A percentile compares a stretch with the other conserved stretches of the same genome.
phyloP scores from a whole-genome alignment of 1,284 basidiomycete genomes.

The Sphagnurus paluster region DNA sequence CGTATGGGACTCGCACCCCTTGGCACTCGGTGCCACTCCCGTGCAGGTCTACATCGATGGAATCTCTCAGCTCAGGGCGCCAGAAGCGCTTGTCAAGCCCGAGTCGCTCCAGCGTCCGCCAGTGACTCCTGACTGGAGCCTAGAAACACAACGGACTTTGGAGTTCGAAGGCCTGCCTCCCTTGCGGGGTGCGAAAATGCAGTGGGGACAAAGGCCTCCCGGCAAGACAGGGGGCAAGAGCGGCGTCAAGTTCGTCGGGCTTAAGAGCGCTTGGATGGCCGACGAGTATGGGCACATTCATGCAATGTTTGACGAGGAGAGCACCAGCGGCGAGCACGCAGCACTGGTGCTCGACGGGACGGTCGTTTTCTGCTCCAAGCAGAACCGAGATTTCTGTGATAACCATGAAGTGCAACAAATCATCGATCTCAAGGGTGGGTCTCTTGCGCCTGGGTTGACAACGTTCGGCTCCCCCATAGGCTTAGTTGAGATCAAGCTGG shows the following conservation, averaged over 20 bases:
- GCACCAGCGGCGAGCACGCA: not conserved
- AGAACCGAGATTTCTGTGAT: slow-evolving; percentile 2
- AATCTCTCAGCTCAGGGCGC: slow-evolving; percentile 54
- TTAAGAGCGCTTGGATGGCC: slow-evolving; percentile 15
- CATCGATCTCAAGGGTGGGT: slow-evolving; percentile 36
- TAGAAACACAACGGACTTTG: slow-evolving; percentile 51
- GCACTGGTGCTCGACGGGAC: slow-evolving; percentile 14
- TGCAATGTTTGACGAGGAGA: slow-evolving; percentile 8
- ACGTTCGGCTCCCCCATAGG: slow-evolving; percentile 62
- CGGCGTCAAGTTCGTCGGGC: slow-evolving; percentile 15
- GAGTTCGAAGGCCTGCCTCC: slow-evolving; percentile 68
- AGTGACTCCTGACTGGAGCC: slow-evolving; percentile 57
- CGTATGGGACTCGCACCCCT: slow-evolving; percentile 77
- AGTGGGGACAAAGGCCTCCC: not conserved
- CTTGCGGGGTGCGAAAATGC: slow-evolving; percentile 30
- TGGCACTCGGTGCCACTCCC: slow-evolving; percentile 73
- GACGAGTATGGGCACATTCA: slow-evolving; percentile 16
- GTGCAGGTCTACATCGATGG: slow-evolving; percentile 76
- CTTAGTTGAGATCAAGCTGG: slow-evolving; percentile 59
- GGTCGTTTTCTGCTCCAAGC: slow-evolving; percentile 6
- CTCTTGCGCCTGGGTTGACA: slow-evolving; percentile 50
- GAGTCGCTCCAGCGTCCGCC: slow-evolving; percentile 47
- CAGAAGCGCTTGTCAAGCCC: slow-evolving; percentile 48
- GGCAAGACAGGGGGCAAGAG: not conserved
- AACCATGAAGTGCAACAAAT: slow-evolving; percentile 16